Evolutionary conservation across 345 rosid species (phyloP).

Genomic region (Citrus mangshanensis): DNA sequence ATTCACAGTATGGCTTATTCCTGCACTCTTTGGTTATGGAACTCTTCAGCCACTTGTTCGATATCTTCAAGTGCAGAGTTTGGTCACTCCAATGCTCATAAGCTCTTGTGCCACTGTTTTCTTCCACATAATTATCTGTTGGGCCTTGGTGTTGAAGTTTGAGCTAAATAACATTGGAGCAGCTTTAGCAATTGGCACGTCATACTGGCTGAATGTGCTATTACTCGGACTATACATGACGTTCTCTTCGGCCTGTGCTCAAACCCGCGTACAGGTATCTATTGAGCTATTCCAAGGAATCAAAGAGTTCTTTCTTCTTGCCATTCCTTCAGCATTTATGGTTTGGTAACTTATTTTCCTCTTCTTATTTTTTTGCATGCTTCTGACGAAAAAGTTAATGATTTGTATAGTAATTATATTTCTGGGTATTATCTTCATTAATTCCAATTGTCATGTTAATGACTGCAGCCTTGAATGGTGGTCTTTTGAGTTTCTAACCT

Average conservation of each 20-base stretch:
- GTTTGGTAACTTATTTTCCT: conserved; percentile 42
- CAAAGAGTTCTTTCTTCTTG: conserved; percentile 59
- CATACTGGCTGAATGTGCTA: conserved; percentile 53
- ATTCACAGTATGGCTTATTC: conserved; percentile 52
- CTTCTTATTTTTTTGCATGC: neutral
- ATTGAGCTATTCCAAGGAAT: conserved; percentile 47
- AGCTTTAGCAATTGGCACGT: conserved; percentile 42
- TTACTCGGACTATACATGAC: conserved; percentile 48
- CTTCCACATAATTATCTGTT: conserved; percentile 49
- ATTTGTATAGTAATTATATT: too few species aligned
- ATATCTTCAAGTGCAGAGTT: conserved; percentile 54
- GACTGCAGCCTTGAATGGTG: conserved; percentile 85
- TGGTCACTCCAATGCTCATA: conserved; percentile 51
- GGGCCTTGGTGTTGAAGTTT: conserved; percentile 55
- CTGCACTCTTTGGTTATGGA: conserved; percentile 60
- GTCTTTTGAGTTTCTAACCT: conserved; percentile 77
- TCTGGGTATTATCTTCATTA: neutral
- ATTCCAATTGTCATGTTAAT: neutral
- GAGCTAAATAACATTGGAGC: conserved; percentile 45
- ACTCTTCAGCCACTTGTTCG: conserved; percentile 53
- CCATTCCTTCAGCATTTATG: conserved; percentile 68
- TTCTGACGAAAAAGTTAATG: neutral
- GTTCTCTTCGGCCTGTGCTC: conserved; percentile 44
- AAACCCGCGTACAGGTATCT: conserved; percentile 39
- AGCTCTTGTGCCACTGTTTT: conserved; percentile 42